A percentile compares a stretch with the other conserved stretches of the same genome.
Evolutionary conservation across 257 asterid genomes (phyloP).

Genomic region (Capsicum chinense): DNA sequence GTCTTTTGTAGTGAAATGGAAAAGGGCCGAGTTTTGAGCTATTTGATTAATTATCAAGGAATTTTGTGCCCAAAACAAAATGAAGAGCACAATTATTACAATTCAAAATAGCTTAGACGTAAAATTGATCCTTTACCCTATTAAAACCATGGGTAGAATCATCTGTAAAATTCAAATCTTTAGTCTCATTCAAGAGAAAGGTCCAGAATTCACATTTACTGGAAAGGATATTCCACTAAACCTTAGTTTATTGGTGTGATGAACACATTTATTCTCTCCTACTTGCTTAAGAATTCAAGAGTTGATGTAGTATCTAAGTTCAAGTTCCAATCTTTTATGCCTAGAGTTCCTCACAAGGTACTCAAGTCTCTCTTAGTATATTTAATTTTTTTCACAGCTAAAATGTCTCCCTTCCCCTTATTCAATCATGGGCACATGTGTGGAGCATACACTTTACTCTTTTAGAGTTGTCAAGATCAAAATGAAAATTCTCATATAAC

Average conservation of each 20-base stretch:
- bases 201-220: not conserved
- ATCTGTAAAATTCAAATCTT: constrained; percentile 12
- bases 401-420: not conserved
- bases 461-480: no score
- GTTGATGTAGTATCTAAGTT: constrained; percentile 8
- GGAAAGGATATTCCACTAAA: not conserved
- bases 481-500: no score
- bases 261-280: not conserved
- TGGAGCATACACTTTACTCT: no score
- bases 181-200: constrained; percentile 9
- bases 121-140: not conserved
- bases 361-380: not conserved
- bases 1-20: not conserved
- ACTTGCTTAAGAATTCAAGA: not conserved
- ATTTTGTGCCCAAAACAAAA: not conserved
- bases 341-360: not conserved
- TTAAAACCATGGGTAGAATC: not conserved
- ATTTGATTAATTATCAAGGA: not conserved
- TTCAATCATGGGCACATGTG: not conserved
- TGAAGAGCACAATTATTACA: not conserved
- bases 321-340: not conserved
- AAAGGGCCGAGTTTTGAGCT: not conserved
- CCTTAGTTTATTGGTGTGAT: not conserved
- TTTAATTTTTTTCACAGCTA: not conserved
- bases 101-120: not conserved